Base-by-base conservation (phyloP, 352 stramenopile genomes). In the Phytophthora niederhauseri region DNA sequence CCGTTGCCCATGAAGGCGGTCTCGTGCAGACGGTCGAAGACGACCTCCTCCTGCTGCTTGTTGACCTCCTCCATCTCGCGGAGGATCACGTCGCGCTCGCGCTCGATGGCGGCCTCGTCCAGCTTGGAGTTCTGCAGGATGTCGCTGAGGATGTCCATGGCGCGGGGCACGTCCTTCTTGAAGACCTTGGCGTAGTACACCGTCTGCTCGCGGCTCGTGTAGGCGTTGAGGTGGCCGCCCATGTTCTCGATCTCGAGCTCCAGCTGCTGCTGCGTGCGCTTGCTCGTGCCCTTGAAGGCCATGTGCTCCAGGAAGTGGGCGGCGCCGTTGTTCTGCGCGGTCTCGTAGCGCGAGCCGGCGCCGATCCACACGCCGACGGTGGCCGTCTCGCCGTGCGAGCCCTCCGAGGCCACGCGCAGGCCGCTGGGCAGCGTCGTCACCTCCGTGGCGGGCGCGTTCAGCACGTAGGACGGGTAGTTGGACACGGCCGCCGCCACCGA, bases 181-280 rank as follows among this genome's bases (percentile, higher is more conserved):
- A 99, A 99, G 2, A 99, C 97, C 83, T 99, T 99, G 66, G 98
- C 98, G 88, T 99, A 99, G 87, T 99, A 99, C 30, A 99, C 98
- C n/a, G 98, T 99, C 85, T 99, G 98, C 79, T 99, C 98, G 57
- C 98, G 90, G 71, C 87, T 98, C 58, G 98, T 99, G 85, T 99
- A 99, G 6, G 98, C 98, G 80, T 99, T 98, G 51, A 99, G 85
- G 89, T 99, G 98, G 69, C 96, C 98, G 64, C 98, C 98, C 97
- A 99, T 99, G 87, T 99, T 99, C 89, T 99, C 98, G 73, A 99
- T 99, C 81, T 99, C 95, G 51, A 99, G 86, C 86, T 99, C 98
- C n/a, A 99, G 89, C 76, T 99, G 85, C 76, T 98, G 93, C 85
- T 99, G 98, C 50, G 94, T 99, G 63, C 98, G 88, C 71, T 97